These are phyloP conservation scores for Penicillium sclerotiorum DNA, from an alignment of 2,329 filamentous ascomycete species.

Conservation along the genomic window DNA sequence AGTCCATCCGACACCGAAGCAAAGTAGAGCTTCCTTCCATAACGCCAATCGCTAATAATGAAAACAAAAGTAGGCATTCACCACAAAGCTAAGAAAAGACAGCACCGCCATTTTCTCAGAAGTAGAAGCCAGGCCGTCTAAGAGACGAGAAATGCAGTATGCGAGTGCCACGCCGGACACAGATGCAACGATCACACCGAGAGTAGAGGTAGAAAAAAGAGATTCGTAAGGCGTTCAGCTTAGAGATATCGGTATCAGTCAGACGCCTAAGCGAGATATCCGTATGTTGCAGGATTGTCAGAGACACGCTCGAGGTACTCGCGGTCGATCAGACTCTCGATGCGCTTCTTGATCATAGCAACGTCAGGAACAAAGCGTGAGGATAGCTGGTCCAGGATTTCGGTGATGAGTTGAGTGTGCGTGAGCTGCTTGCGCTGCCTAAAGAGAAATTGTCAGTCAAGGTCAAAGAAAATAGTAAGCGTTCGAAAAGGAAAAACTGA, in stretches of 20 bases:
- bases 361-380: slow-evolving; percentile 55
- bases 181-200: too few relatives aligned
- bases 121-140: neutral
- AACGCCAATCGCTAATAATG: slow-evolving; percentile 29
- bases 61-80: slow-evolving; percentile 7
- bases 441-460: neutral
- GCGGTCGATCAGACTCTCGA: slow-evolving; percentile 57
- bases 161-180: too few relatives aligned
- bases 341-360: slow-evolving; percentile 56
- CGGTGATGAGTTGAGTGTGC: slow-evolving; percentile 54
- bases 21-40: too few relatives aligned
- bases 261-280: slow-evolving; percentile 48
- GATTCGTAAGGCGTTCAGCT: too few relatives aligned
- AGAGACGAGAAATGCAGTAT: too few relatives aligned
- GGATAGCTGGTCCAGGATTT: slow-evolving; percentile 53
- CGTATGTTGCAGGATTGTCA: slow-evolving; percentile 49
- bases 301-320: slow-evolving; percentile 53
- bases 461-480: neutral
- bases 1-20: too few relatives aligned
- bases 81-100: slow-evolving; percentile 5
- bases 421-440: slow-evolving; percentile 53
- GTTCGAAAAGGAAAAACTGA: slow-evolving; percentile 26
- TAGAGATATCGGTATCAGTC: too few relatives aligned
- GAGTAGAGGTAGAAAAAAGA: too few relatives aligned
- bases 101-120: too few relatives aligned